These are phyloP conservation scores for Colletotrichum sp. DNA, from an alignment of 2,329 filamentous ascomycete genomes.

Conservation along the genomic window DNA sequence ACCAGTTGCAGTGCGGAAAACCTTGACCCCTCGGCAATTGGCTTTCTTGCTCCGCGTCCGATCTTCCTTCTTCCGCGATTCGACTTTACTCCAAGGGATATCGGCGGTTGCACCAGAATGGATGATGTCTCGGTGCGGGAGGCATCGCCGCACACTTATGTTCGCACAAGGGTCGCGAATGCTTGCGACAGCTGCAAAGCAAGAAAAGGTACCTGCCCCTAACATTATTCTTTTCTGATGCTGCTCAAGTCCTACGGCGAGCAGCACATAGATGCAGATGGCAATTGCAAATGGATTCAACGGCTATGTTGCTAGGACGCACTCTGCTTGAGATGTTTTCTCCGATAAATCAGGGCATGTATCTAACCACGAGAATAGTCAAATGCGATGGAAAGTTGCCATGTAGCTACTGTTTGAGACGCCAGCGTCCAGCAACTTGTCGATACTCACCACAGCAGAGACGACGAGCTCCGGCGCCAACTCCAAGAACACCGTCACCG, in stretches of 20 bases:
- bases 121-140: conserved; percentile 16
- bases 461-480: conserved; percentile 32
- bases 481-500: conserved; percentile 18
- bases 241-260: background rate
- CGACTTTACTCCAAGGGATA: background rate
- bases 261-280: background rate
- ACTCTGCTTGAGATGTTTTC: background rate
- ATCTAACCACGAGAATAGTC: conserved; percentile 30
- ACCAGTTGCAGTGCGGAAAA: background rate
- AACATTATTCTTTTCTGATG: background rate
- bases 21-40: background rate
- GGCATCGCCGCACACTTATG: conserved; percentile 8
- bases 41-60: conserved; percentile 9
- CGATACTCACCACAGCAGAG: conserved; percentile 52
- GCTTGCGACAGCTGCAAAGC: conserved; percentile 61
- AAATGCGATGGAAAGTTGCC: conserved; percentile 61
- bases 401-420: conserved; percentile 53
- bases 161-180: conserved; percentile 50
- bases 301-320: background rate
- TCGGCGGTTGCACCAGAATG: conserved; percentile 10
- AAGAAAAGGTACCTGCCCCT: conserved; percentile 40
- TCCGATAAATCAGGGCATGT: background rate
- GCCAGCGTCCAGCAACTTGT: conserved; percentile 47
- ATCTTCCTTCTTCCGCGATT: conserved; percentile 14
- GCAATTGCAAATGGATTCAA: background rate